These are phyloP conservation scores for Setaria italica DNA, from an alignment of 202 grass and related monocot genomes.

Conservation along the genomic window DNA sequence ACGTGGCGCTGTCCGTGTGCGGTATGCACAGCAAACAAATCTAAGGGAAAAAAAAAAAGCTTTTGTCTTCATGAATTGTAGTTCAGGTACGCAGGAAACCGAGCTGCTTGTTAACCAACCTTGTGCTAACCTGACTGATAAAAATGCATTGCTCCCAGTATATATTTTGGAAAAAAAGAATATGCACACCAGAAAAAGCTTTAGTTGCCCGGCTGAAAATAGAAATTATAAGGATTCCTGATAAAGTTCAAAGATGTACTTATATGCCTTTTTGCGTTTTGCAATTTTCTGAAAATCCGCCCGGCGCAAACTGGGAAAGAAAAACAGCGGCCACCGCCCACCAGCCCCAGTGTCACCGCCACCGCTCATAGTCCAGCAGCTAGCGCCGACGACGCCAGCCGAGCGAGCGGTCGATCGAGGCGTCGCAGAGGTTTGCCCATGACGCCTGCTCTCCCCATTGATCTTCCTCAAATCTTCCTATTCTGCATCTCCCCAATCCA, in stretches of 20 bases:
- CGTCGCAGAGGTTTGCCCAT: neutral
- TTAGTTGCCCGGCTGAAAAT: too few species aligned
- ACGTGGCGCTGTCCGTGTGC: too few species aligned
- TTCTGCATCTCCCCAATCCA: neutral
- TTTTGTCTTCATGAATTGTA: too few species aligned
- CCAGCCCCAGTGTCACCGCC: neutral
- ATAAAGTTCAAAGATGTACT: neutral
- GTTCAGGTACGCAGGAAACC: too few species aligned
- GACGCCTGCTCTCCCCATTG: neutral
- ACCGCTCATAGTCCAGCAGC: neutral
- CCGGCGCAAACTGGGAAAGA: neutral
- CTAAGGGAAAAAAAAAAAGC: too few species aligned
- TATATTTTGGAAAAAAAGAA: too few species aligned
- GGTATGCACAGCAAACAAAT: too few species aligned
- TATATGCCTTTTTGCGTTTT: neutral
- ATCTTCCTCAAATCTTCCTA: neutral
- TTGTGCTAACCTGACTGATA: too few species aligned
- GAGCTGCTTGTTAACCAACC: too few species aligned
- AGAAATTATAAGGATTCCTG: neutral
- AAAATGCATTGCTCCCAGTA: too few species aligned
- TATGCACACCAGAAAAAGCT: too few species aligned
- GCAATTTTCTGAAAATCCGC: neutral
- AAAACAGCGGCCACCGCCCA: neutral
- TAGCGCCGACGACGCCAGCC: conserved; percentile 5
- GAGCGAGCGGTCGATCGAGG: neutral